Evolutionary conservation across 805 yeast genomes (phyloP).

Genomic region (Yamadazyma olivae): DNA sequence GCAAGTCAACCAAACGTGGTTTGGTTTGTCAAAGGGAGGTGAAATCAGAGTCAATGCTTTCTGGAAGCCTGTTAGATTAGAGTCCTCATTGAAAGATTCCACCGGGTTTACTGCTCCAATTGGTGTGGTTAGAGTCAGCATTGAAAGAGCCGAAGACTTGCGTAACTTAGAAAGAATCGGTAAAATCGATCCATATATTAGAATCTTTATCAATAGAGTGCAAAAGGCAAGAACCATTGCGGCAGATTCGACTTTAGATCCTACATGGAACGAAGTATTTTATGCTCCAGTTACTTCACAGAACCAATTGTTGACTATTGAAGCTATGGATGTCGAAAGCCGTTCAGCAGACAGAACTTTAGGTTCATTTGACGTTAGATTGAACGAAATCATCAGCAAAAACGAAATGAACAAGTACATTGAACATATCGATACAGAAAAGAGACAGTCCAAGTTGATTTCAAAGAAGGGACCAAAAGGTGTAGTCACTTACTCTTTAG

Average conservation of each 20-base stretch:
- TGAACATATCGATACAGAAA: conserved; percentile 54
- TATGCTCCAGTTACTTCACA: conserved; percentile 82
- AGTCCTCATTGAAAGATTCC: conserved; percentile 45
- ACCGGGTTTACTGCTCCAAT: conserved; percentile 91
- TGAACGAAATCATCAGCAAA: conserved; percentile 64
- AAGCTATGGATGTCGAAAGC: conserved; percentile 88
- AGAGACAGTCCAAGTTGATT: conserved; percentile 60
- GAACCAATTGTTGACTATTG: conserved; percentile 77
- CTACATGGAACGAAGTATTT: conserved; percentile 80
- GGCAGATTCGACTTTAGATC: conserved; percentile 63
- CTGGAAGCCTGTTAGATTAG: conserved; percentile 82
- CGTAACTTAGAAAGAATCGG: conserved; percentile 87
- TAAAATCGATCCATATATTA: conserved; percentile 86
- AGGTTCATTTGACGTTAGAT: conserved; percentile 74
- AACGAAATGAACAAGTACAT: conserved; percentile 62
- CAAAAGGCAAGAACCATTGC: conserved; percentile 76
- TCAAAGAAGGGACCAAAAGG: conserved; percentile 86
- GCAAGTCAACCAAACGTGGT: conserved; percentile 76
- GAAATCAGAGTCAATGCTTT: conserved; percentile 63
- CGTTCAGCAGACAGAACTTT: conserved; percentile 79
- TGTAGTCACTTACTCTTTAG: conserved; percentile 61
- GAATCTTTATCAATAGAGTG: conserved; percentile 74
- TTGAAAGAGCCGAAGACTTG: conserved; percentile 70
- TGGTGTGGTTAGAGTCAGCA: conserved; percentile 78
- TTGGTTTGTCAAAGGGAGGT: conserved; percentile 71